Evolutionary conservation across 495 filamentous ascomycete species (phyloP), one percentile per base, ranked within the genome.

Genomic region (Bryoglossum gracile): DNA sequence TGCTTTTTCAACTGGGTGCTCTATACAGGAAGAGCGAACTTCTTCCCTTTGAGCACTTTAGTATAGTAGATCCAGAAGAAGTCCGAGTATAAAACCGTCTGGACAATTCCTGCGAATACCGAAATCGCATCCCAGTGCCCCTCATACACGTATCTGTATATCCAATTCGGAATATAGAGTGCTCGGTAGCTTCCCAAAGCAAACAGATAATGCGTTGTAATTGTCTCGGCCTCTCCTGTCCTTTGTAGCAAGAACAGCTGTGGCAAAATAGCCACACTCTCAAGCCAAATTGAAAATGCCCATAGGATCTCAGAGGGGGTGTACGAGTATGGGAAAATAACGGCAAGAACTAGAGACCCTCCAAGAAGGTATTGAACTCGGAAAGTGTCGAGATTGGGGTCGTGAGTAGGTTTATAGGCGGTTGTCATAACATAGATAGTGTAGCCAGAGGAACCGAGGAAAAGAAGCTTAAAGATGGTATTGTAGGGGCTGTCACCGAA

Each of bases 41-140:
- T 89, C 75, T 87, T 85, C 43, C 87, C 87, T 68, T 89, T 87
- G 73, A 90, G 69, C 32, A 92, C 82, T 69, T 94, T 95, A 35
- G 83, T 95, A 65, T 95, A 98, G 68, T 98, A 98, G 53, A 98
- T 95, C 74, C 87, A 98, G 75, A 98, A 98, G 72, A 98, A 98
- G 69, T 98, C 92, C 44, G 87, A 94, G 68, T 98, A 98, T 43
- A 97, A 74, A 22, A 97, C 65, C 16, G 92, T 97, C 74, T 98
- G 92, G 50, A 95, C 71, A 23, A 95, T 76, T 8, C 92, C 92
- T 8, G 92, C 92, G 30, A 89, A 50, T 35, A 94, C 81, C 2
- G 90, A 82, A 56, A 95, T 89, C 40, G 77, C 77, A 65, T 96
- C 89, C 49, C 83, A 78, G 68, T 83, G 79, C 24, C 70, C 69